Percentiles rank a stretch among this genome's conserved stretches.
Evolutionary conservation across 2,329 filamentous ascomycete species (phyloP).

Genomic region (Trichoderma simmonsii): DNA sequence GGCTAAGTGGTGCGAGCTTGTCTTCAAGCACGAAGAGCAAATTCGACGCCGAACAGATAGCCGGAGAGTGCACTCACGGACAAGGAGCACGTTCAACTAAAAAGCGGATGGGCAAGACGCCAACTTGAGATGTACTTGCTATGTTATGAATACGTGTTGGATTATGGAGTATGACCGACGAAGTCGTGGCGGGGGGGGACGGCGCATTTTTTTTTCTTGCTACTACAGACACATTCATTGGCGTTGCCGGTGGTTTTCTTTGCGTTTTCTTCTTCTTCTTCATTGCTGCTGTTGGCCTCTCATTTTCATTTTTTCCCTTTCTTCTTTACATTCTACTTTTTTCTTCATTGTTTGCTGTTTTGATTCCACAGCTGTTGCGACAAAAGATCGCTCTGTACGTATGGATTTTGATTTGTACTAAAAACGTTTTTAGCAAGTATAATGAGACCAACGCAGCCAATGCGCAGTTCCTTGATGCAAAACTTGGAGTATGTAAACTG

Average conservation of each 20-base stretch:
- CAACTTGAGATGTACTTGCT: constrained; percentile 13
- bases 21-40: constrained; percentile 61
- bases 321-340: constrained; percentile 14
- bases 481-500: not conserved
- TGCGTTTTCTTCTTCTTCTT: constrained; percentile 16
- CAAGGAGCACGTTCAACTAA: constrained; percentile 57
- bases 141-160: constrained; percentile 19
- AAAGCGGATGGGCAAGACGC: constrained; percentile 3
- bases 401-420: constrained; percentile 21
- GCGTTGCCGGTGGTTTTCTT: constrained; percentile 20
- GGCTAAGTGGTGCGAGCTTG: constrained; percentile 65
- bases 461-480: constrained; percentile 16
- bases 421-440: constrained; percentile 17
- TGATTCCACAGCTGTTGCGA: constrained; percentile 13
- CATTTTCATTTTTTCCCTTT: constrained; percentile 9
- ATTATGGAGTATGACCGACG: constrained; percentile 17
- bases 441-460: constrained; percentile 19
- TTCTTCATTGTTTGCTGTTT: constrained; percentile 13
- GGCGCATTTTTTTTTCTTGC: constrained; percentile 14
- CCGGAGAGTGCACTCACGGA: constrained; percentile 52
- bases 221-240: constrained; percentile 18
- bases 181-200: constrained; percentile 6
- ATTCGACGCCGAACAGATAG: constrained; percentile 54
- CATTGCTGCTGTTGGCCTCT: constrained; percentile 19
- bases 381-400: constrained; percentile 13